A percentile compares a stretch with the other conserved stretches of the same genome.
Evolutionary conservation across 139 green algal species (phyloP).

Genomic region (Picochlorum sp.): DNA sequence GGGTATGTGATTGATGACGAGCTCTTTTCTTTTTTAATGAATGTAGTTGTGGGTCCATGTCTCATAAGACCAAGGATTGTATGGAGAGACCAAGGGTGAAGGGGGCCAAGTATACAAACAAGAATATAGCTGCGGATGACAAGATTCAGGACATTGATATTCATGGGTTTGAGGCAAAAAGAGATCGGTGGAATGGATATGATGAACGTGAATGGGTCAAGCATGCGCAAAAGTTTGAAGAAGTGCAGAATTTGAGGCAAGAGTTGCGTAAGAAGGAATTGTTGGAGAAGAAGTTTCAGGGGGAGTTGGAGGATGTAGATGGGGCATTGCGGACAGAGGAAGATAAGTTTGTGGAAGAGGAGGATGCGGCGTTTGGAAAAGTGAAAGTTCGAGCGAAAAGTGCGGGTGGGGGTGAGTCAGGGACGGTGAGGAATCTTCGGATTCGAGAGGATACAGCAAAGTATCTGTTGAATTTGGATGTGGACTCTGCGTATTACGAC

Average conservation of each 20-base stretch:
- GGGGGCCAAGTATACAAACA: constrained; percentile 81
- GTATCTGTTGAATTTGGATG: constrained; percentile 97
- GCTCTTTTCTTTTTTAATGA: background rate
- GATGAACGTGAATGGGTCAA: constrained; percentile 65
- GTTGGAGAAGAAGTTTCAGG: constrained; percentile 43
- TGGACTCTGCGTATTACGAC: constrained; percentile 94
- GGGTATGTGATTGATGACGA: background rate
- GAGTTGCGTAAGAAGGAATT: constrained; percentile 48
- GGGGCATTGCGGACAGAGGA: constrained; percentile 56
- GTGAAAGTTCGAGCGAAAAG: constrained; percentile 94
- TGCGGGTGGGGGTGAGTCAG: constrained; percentile 75
- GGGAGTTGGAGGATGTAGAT: constrained; percentile 25
- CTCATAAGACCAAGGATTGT: constrained; percentile 93
- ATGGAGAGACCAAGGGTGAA: constrained; percentile 84
- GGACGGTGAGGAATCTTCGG: constrained; percentile 89
- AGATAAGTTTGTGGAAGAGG: constrained; percentile 68
- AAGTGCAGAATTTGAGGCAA: constrained; percentile 47
- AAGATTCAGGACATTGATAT: constrained; percentile 83
- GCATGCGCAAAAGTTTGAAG: constrained; percentile 60
- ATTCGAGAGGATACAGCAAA: constrained; percentile 99
- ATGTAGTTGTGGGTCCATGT: constrained; percentile 81
- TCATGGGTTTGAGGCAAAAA: constrained; percentile 78
- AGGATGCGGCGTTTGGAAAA: constrained; percentile 64
- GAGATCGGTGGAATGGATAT: constrained; percentile 94
- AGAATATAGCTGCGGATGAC: constrained; percentile 91